Base-by-base conservation (phyloP, 1,139 yeast genomes). In the Torulaspora pretoriensis region DNA sequence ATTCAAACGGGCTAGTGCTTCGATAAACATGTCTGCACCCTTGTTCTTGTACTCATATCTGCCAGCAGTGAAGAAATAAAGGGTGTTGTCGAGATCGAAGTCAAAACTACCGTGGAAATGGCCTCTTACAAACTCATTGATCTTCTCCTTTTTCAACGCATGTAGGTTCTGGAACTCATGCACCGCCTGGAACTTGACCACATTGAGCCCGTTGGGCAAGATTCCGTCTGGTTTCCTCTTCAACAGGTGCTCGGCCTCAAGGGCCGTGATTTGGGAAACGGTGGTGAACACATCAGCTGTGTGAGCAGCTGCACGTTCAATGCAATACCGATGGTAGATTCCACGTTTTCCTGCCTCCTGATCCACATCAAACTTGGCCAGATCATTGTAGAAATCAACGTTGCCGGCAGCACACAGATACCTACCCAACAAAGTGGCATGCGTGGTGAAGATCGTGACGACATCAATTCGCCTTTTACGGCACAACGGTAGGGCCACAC, bases 311-410 rank as follows among this genome's bases (percentile, higher is more conserved):
- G 96, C 89, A 48, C 98, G 78, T 70, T 92, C 98, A 54, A 92
- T 85, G 68, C 98, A 92, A 68, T 92, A 92, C 54, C 98, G 78
- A 64, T 92, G 98, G 68, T 92, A 92, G 56, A 92, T 92, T 45
- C 98, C 98, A 57, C 97, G 75, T 68, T 89, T 90, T 16, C 98
- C 98, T 8, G 97, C 97, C 68, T 92, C 98, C 28, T 94, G 90
- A 65, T 92, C 98, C 40, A 90, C 97, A 62, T 92, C 98, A 64
- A 92, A 90, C 62, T 81, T 74, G 56, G 86, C 85, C 61, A 92
- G 74, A 63, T 90, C 89, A 69, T 92, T 92, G 73, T 92, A 92
- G 63, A 92, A 92, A 67, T 92, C 98, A 40, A 89, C 95, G 42
- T 63, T 61, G 9, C 67, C 68, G 22, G 97, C 97, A 16, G 97